Base-by-base conservation (phyloP, 2,329 filamentous ascomycete genomes). In the Cladorrhinum sp. region DNA sequence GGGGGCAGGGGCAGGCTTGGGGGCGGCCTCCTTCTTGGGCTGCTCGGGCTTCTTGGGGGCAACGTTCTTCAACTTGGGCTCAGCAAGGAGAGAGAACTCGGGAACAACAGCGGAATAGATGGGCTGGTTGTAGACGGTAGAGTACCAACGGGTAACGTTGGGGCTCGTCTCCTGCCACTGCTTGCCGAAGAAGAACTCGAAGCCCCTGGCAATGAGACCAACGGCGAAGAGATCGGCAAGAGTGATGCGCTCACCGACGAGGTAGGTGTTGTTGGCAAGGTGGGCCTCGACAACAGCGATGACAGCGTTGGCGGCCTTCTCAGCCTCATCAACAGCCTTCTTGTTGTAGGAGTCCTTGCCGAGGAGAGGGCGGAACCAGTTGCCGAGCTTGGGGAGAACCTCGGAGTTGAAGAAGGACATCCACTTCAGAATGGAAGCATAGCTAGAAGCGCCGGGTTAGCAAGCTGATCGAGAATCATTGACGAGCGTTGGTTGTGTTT, bases 341-440 rank as follows among this genome's bases (percentile, higher is more conserved):
- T 98, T 99, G 89, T 97, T 98, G 87, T 98, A 99, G 69, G 87
- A 81, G 71, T 86, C 85, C 72, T 82, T 80, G 75, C 95, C 95
- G 70, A 92, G 76, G 69, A 98, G 87, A 70, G 95, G 95, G 69
- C 85, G 85, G 87, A 90, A 95, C 91, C 92, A 97, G 75, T 77
- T 82, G 79, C 83, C 88, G 69, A 98, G 80, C 67, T 80, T 76
- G 67, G 85, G 77, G 69, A 96, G 83, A 73, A 97, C 76, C 83
- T 99, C 94, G 63, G 80, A 77, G 87, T 98, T 99, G 86, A 89
- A 90, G 81, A 88, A 98, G 68, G 94, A 98, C 89, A 97, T 88
- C 95, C 95, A 99, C 80, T 90, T 91, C 76, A 99, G 85, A 79
- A 99, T 99, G 70, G 93, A 93, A 72, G 95, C 95, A 80, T 98